Conservation (phyloP, 768 basidiomycete species). For the Leccinum olivaceopallidum region DNA sequence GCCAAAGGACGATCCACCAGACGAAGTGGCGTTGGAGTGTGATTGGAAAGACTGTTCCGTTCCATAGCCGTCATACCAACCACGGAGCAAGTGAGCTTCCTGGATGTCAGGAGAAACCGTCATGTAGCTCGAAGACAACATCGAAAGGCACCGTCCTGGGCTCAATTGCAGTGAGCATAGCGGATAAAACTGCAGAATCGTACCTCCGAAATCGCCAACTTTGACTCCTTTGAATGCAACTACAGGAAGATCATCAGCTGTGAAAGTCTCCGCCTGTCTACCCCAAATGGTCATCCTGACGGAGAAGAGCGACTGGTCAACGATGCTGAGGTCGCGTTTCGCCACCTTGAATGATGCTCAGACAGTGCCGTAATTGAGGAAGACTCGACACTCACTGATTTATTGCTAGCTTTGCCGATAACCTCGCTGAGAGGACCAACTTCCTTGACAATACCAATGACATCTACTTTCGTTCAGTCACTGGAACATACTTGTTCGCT, state of each 20-base stretch:
- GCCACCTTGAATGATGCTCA: constrained; percentile 50
- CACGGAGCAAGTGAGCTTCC: constrained; percentile 83
- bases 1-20: constrained; percentile 39
- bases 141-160: constrained; percentile 79
- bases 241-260: constrained; percentile 60
- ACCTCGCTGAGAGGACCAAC: constrained; percentile 68
- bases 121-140: constrained; percentile 80
- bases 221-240: constrained; percentile 94
- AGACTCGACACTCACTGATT: constrained; percentile 44
- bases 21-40: constrained; percentile 49
- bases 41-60: constrained; percentile 65
- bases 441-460: constrained; percentile 86
- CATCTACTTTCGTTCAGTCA: constrained; percentile 51
- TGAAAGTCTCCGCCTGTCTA: constrained; percentile 84
- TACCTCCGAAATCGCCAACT: constrained; percentile 89
- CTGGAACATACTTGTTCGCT: not conserved
- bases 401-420: constrained; percentile 65
- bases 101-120: constrained; percentile 87
- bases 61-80: constrained; percentile 88
- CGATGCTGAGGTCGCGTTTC: constrained; percentile 88
- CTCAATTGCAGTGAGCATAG: constrained; percentile 10
- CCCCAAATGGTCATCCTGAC: constrained; percentile 95
- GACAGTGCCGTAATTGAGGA: constrained; percentile 4
- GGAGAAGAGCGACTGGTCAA: constrained; percentile 77
- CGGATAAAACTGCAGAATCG: constrained; percentile 8